Base-by-base conservation (phyloP, 306 rosid species). In the Fagus crenata region DNA sequence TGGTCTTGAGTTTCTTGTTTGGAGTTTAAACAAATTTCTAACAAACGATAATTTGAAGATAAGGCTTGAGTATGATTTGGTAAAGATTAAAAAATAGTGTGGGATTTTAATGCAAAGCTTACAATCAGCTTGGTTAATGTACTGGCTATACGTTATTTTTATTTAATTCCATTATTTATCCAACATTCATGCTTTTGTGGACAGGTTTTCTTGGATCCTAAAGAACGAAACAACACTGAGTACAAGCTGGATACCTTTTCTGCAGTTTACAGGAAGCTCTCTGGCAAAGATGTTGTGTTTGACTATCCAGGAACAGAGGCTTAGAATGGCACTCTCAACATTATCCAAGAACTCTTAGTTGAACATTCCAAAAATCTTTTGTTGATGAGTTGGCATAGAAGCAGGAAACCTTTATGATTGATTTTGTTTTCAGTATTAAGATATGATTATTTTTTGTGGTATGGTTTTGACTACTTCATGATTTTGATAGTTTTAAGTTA, bases 281-380 rank as follows among this genome's bases (percentile, higher is more conserved):
- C 98, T 0, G 98, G 98, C 84, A 91, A 88, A 84, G 98, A 93
- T 69, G 96, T 91, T 1, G 96, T 89, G 75, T 91, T 93, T 28
- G 98, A 93, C 68, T 93, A 89, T 60, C 98, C 97, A 7, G 32
- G 78, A 7, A 79, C 92, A 0, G 98, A 91, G 82, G 91, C 90
- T n/a, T 93, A 91, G 84, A 56, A 40, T 33, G 71, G 32, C 1
- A n/a, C 22, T 64, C 35, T 4, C 17, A 36, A 31, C 69, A 6
- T 36, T 14, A 6, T 13, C 43, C 17, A 64, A 14, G 37, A 36
- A 14, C 28, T 12, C 17, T 1, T 39, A 43, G 11, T 46, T 8
- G 49, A 65, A 65, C 49, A 36, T 65, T 65, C 14, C 31, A 65
- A 63, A 65, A 15, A 22, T 0, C 28, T 17, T 67, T 39, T 67